phyloP scores from a whole-genome alignment of 1,139 yeast species.

The Suhomyces bribrorum region DNA sequence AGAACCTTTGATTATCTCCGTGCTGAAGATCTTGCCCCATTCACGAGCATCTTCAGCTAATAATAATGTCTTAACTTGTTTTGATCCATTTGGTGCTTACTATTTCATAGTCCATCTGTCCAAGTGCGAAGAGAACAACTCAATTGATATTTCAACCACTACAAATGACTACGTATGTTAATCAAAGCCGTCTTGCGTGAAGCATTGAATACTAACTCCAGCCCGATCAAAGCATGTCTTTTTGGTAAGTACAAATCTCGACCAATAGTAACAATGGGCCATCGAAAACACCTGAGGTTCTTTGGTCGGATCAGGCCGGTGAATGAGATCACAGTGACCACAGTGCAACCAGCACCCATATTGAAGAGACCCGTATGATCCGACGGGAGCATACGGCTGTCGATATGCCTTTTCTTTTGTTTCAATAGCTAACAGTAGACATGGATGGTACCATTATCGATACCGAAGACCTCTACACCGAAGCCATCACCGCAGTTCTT shows the following conservation, averaged over 20 bases:
- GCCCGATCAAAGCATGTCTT: constrained; percentile 71
- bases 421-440: constrained; percentile 41
- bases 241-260: constrained; percentile 73
- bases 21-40: too few species aligned
- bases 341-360: not conserved
- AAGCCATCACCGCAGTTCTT: constrained; percentile 65
- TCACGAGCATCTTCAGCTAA: too few species aligned
- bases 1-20: too few species aligned
- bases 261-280: too few species aligned
- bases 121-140: too few species aligned
- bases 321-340: not conserved
- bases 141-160: not conserved
- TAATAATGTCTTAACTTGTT: too few species aligned
- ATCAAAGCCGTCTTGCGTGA: not conserved
- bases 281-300: too few species aligned
- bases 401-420: not conserved
- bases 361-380: too few species aligned
- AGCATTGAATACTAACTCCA: constrained; percentile 2
- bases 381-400: too few species aligned
- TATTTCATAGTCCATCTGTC: too few species aligned
- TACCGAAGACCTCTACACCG: constrained; percentile 89
- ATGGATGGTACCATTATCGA: constrained; percentile 94
- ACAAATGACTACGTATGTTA: constrained; percentile 1
- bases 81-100: too few species aligned
- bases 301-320: not conserved